Evolutionary conservation across 1,284 basidiomycete species (phyloP), one percentile per base, ranked within the genome.

Genomic region (Ceratobasidium sp.): DNA sequence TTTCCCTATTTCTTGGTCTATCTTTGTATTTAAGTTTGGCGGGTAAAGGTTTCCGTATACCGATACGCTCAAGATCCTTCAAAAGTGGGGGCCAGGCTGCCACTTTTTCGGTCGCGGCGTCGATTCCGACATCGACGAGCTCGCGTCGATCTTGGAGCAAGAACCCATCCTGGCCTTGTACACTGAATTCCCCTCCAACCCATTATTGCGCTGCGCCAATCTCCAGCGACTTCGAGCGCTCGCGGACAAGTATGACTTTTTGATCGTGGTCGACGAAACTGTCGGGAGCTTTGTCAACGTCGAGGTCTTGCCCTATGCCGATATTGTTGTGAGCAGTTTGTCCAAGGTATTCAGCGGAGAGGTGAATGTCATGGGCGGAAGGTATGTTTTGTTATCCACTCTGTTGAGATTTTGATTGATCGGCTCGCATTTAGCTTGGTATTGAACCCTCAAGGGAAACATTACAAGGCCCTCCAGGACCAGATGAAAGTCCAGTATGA

Each of bases 211-310:
- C 21, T 92, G 90, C 0, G 87, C 94, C 1, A 87, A 98, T 78
- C 84, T 99, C 0, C 83, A 85, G n/a, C 86, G 90, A 12, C 83
- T 99, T 23, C 86, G 95, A 60, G 79, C 83, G 21, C 84, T 99
- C 9, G 96, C 97, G 0, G 93, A 98, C 80, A 87, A 92, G 79
- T 91, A 96, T 78, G 88, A 91, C 52, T 98, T 98, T 80, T 81
- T 95, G 34, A 87, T 99, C 65, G 89, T 98, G 21, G 85, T 99
- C 34, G 97, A 99, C 79, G 97, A 99, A 80, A 98, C 96, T 1
- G 89, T 99, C 64, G 97, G 97, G 36, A 98, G 96, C 80, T 97
- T 97, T 77, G 87, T 95, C 76, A 99, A 99, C 77, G 95, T 99
- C 55, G 92, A 97, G 77, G 92, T 97, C 4, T 83, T 97, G 3